A percentile compares a stretch with the other conserved stretches of the same genome.
These are phyloP conservation scores for Curvularia spicifera DNA, from an alignment of 2,329 filamentous ascomycete genomes.

Conservation along the genomic window DNA sequence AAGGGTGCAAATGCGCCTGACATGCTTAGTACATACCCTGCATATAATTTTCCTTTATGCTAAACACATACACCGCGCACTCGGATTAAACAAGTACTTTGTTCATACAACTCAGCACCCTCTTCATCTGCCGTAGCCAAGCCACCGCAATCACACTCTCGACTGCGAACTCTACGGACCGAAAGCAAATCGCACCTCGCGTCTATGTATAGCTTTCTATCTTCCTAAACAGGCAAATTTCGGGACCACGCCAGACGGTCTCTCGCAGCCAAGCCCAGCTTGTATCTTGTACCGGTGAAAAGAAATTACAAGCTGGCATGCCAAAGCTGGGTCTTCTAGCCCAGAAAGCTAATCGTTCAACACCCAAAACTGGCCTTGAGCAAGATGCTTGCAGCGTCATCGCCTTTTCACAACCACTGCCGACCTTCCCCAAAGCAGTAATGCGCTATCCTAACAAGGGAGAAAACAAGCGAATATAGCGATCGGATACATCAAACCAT, in stretches of 20 bases:
- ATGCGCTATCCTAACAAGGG: not conserved
- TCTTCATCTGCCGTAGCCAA: not conserved
- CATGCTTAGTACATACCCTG: not conserved
- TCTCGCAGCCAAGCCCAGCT: not conserved
- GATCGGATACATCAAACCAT: not conserved
- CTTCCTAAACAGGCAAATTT: not conserved
- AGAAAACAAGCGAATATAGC: not conserved
- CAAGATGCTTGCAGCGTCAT: not conserved
- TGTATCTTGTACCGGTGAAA: not conserved
- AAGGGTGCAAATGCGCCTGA: not conserved
- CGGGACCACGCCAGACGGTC: not conserved
- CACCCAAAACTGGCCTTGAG: not conserved
- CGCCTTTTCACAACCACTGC: not conserved
- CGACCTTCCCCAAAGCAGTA: not conserved
- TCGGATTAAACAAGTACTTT: not conserved
- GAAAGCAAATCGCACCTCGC: not conserved
- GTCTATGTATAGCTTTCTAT: not conserved
- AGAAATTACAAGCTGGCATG: not conserved
- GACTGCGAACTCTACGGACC: not conserved
- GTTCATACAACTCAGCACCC: not conserved
- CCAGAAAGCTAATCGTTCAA: not conserved
- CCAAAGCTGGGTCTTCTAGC: not conserved
- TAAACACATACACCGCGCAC: not conserved
- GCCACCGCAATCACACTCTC: not conserved
- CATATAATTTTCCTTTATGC: slow-evolving; percentile 1